phyloP scores from a whole-genome alignment of 148 eudicot species.

The Vaccinium corymbosum region DNA sequence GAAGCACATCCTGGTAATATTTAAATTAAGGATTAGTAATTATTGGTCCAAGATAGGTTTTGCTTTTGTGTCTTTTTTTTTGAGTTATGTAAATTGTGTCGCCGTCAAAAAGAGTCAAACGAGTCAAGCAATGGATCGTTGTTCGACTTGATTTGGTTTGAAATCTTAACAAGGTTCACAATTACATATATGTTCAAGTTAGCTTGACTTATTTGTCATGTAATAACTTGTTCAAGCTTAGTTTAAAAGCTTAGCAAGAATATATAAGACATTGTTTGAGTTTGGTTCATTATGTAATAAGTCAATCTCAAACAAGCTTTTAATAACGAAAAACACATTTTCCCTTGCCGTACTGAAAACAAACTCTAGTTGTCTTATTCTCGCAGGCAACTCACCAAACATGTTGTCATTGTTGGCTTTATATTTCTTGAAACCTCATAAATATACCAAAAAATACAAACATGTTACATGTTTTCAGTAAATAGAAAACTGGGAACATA shows the following conservation, averaged over 20 bases:
- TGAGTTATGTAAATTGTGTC: neutral
- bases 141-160: neutral
- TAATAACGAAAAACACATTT: neutral
- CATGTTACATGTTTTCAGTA: neutral
- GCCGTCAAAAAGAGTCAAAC: neutral
- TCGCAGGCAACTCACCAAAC: neutral
- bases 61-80: neutral
- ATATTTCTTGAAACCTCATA: neutral
- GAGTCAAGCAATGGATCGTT: neutral
- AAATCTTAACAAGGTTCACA: neutral
- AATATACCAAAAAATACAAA: neutral
- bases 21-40: neutral
- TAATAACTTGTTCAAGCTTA: neutral
- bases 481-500: neutral
- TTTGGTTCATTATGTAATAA: neutral
- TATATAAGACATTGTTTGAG: neutral
- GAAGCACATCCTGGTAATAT: slow-evolving; percentile 53
- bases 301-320: neutral
- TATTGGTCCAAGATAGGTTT: too few relatives aligned
- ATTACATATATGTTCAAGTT: neutral
- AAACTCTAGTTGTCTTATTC: neutral
- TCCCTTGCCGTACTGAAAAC: neutral
- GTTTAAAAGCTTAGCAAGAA: neutral
- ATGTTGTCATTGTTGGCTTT: neutral
- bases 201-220: neutral